Percentiles rank a stretch among this genome's conserved stretches.
These are phyloP conservation scores for Collybia mongolica DNA, from an alignment of 768 basidiomycete species.

Conservation along the genomic window DNA sequence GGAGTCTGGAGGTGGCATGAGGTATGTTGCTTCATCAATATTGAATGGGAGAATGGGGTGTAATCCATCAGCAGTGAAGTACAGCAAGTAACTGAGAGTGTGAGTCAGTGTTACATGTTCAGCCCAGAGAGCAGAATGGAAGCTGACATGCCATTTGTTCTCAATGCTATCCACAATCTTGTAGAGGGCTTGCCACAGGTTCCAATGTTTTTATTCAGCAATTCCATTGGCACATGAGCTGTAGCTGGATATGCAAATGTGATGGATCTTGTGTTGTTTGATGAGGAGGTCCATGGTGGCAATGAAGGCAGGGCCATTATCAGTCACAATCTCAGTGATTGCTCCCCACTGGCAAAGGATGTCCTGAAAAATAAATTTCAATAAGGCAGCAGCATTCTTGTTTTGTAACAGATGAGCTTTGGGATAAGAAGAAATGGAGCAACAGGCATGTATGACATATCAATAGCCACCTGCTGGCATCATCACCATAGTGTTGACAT, in stretches of 20 bases:
- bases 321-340: conserved; percentile 34
- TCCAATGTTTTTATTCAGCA: conserved; percentile 15
- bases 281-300: conserved; percentile 16
- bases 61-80: conserved; percentile 22
- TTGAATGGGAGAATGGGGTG: conserved; percentile 26
- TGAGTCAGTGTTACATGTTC: conserved; percentile 17
- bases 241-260: conserved; percentile 34
- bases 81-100: conserved; percentile 27
- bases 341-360: conserved; percentile 27
- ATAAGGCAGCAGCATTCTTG: conserved; percentile 25
- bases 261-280: conserved; percentile 21
- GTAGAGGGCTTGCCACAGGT: too few species aligned
- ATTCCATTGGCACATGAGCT: conserved; percentile 34
- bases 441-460: conserved; percentile 35
- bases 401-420: conserved; percentile 25
- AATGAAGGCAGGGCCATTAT: conserved; percentile 32
- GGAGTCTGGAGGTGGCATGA: conserved; percentile 1
- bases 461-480: conserved; percentile 26
- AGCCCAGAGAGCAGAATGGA: too few species aligned
- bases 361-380: conserved; percentile 33
- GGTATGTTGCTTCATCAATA: conserved; percentile 17
- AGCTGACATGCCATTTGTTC: too few species aligned
- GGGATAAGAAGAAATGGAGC: conserved; percentile 29
- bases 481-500: conserved; percentile 41
- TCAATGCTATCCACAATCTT: too few species aligned